Evolutionary conservation across 148 eudicot genomes (phyloP).

Genomic region (Chenopodium berlandieri): DNA sequence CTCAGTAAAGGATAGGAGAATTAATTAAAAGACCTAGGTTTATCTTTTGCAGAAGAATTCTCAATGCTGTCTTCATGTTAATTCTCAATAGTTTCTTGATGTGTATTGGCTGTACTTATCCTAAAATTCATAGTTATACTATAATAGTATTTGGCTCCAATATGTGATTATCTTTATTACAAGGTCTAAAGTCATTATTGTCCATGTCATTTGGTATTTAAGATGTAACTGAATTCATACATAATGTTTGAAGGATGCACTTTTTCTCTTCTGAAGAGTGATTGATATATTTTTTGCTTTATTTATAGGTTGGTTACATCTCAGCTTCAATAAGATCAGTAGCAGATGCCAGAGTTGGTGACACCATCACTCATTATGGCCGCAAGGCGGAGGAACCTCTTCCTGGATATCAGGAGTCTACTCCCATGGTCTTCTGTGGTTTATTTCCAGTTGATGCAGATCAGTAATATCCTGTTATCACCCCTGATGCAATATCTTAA

Average conservation of each 20-base stretch:
- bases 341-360: constrained; percentile 99
- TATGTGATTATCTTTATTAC: neutral
- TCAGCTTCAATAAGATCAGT: constrained; percentile 97
- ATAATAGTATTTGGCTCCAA: neutral
- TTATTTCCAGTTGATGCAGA: constrained; percentile 95
- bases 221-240: neutral
- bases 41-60: neutral
- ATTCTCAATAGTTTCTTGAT: neutral
- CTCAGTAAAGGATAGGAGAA: neutral
- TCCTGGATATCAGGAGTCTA: constrained; percentile 92
- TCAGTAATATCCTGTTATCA: constrained; percentile 50
- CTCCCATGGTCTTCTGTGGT: constrained; percentile 99
- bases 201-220: neutral
- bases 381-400: constrained; percentile 70
- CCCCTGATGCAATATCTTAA: neutral
- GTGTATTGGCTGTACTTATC: too few species aligned
- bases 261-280: constrained; percentile 2
- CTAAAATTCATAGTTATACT: neutral
- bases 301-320: constrained; percentile 84
- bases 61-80: neutral
- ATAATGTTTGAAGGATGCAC: neutral
- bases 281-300: constrained; percentile 12
- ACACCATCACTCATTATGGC: constrained; percentile 75
- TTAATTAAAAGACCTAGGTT: neutral
- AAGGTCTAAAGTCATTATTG: neutral